phyloP scores from a whole-genome alignment of 2,329 filamentous ascomycete genomes.

The Fusarium mangiferae region DNA sequence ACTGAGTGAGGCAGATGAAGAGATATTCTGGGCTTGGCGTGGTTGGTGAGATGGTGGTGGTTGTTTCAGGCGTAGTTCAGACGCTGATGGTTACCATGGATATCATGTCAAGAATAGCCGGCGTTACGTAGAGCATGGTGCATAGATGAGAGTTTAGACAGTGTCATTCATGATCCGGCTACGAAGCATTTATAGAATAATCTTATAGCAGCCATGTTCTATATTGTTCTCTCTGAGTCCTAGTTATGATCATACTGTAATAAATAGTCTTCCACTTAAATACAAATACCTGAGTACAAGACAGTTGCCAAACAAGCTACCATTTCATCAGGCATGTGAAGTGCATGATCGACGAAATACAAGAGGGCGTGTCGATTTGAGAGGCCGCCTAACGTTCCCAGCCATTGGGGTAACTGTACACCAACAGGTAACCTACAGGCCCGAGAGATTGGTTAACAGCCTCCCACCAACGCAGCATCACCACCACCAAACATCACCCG shows the following conservation, averaged over 20 bases:
- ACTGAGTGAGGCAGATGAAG: background rate
- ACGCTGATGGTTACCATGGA: background rate
- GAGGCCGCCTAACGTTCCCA: conserved; percentile 4
- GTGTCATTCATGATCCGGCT: too few relatives aligned
- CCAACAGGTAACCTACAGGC: conserved; percentile 1
- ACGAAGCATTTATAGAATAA: background rate
- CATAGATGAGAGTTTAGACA: background rate
- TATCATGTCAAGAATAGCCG: conserved; percentile 6
- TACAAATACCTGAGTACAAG: background rate
- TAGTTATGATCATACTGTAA: background rate
- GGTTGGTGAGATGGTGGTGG: background rate
- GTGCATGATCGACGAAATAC: conserved; percentile 34
- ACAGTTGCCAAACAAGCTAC: background rate
- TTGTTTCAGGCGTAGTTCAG: background rate
- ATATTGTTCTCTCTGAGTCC: too few relatives aligned
- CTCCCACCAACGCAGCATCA: background rate
- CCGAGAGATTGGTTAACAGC: conserved; percentile 1
- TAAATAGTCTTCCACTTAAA: too few relatives aligned
- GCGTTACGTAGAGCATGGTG: background rate
- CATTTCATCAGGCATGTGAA: conserved; percentile 15
- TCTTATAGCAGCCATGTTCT: background rate
- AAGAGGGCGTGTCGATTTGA: conserved; percentile 28
- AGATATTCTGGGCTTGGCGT: background rate
- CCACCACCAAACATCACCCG: background rate
- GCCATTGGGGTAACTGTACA: conserved; percentile 4